These are phyloP conservation scores for Diaporthe destruens DNA, from an alignment of 2,329 filamentous ascomycete species.

Conservation along the genomic window DNA sequence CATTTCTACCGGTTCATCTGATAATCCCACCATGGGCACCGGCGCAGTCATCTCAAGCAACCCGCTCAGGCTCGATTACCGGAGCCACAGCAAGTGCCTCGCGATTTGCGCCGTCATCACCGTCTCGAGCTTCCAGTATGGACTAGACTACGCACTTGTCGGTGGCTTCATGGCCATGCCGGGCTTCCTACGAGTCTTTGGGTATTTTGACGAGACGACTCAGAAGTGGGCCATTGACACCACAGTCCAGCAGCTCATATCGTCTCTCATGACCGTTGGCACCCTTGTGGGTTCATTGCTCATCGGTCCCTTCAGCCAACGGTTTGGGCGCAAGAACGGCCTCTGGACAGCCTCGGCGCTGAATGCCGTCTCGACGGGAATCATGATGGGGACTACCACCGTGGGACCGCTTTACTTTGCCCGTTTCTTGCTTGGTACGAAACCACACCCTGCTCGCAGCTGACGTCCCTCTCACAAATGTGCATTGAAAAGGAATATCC, in stretches of 20 bases:
- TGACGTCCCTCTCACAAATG: background rate
- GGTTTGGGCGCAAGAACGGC: constrained; percentile 1
- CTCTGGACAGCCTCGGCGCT: constrained; percentile 14
- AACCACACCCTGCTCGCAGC: too few relatives aligned
- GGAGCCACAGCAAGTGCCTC: constrained; percentile 39
- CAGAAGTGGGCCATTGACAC: constrained; percentile 50
- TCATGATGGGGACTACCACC: constrained; percentile 12
- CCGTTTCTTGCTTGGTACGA: constrained; percentile 8
- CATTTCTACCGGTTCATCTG: background rate
- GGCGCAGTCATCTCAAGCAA: constrained; percentile 45
- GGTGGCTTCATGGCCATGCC: constrained; percentile 54
- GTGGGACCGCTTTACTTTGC: constrained; percentile 19
- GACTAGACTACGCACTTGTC: constrained; percentile 51
- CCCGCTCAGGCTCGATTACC: constrained; percentile 39
- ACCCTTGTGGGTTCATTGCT: constrained; percentile 50
- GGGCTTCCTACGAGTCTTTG: constrained; percentile 52
- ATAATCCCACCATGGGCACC: constrained; percentile 40
- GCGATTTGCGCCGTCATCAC: constrained; percentile 40
- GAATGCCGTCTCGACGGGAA: background rate
- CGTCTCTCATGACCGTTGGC: constrained; percentile 52
- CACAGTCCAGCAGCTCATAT: constrained; percentile 53
- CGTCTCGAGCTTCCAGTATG: constrained; percentile 52
- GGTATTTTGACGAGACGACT: constrained; percentile 47
- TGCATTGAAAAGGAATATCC: constrained; percentile 47
- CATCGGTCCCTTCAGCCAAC: constrained; percentile 48